Percentiles rank a stretch among this genome's conserved stretches.
Evolutionary conservation across 352 stramenopile species (phyloP).

Genomic region (Pythium sukuiense): DNA sequence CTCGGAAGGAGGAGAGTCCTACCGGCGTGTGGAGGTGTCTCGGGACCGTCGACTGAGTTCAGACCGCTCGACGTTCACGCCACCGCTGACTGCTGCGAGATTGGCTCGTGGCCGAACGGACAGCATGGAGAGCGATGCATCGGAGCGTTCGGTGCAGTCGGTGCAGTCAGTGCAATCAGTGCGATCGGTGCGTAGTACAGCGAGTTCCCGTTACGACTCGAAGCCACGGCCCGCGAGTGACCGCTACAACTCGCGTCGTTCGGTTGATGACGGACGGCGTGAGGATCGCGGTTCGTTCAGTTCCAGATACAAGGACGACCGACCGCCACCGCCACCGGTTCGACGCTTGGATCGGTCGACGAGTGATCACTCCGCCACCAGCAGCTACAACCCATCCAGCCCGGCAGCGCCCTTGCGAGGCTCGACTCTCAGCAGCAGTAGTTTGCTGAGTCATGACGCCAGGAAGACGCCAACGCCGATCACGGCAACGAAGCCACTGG

Average conservation of each 20-base stretch:
- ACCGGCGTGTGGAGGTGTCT: constrained; percentile 29
- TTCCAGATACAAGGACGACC: constrained; percentile 10
- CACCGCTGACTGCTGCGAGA: background rate
- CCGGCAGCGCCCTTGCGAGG: constrained; percentile 7
- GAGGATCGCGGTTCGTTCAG: constrained; percentile 16
- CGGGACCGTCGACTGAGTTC: constrained; percentile 9
- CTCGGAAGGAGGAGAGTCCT: constrained; percentile 13
- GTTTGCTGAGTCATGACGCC: constrained; percentile 7
- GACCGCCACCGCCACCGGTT: background rate
- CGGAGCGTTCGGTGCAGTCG: constrained; percentile 17
- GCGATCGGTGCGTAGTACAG: constrained; percentile 23
- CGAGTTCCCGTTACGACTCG: constrained; percentile 22
- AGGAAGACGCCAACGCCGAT: constrained; percentile 24
- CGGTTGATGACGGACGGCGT: constrained; percentile 13
- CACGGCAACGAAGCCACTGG: constrained; percentile 26
- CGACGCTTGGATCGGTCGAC: constrained; percentile 21
- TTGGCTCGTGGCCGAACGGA: constrained; percentile 12
- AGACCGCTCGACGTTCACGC: constrained; percentile 12
- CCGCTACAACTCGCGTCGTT: constrained; percentile 16
- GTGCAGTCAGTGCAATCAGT: constrained; percentile 23
- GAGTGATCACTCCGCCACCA: constrained; percentile 18
- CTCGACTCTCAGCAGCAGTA: constrained; percentile 20
- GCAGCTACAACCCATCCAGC: constrained; percentile 8
- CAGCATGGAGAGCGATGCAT: constrained; percentile 31
- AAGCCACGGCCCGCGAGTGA: constrained; percentile 11